These are phyloP conservation scores for Trichomonas gallinae DNA, from an alignment of 208 protist species.

Conservation along the genomic window DNA sequence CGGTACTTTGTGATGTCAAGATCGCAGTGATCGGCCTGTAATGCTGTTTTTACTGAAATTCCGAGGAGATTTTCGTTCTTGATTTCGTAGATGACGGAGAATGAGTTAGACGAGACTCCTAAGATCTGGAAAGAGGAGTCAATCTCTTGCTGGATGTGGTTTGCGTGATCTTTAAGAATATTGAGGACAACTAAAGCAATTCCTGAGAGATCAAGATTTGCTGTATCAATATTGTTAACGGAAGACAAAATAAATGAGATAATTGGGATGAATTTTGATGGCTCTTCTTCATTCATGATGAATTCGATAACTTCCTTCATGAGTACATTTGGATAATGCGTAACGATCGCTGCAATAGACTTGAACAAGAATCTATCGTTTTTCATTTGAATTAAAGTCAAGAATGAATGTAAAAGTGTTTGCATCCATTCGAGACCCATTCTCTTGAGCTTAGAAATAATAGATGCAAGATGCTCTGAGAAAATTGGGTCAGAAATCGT, in stretches of 20 bases:
- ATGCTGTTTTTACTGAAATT: neutral
- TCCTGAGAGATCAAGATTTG: neutral
- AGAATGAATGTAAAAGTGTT: neutral
- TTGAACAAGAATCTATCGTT: neutral
- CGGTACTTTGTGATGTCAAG: neutral
- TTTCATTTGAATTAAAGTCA: neutral
- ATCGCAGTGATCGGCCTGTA: too few species aligned
- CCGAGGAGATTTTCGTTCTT: neutral
- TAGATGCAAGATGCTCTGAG: neutral
- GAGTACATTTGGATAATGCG: neutral
- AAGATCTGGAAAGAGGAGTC: neutral
- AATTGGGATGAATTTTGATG: neutral
- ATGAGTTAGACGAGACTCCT: neutral
- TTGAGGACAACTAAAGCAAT: neutral
- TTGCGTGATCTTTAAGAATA: neutral
- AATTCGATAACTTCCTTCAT: neutral
- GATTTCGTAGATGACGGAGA: neutral
- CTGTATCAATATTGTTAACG: neutral
- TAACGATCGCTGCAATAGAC: neutral
- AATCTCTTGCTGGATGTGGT: neutral
- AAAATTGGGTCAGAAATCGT: constrained; percentile 6
- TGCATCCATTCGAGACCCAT: neutral
- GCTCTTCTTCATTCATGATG: neutral
- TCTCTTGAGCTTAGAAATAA: neutral
- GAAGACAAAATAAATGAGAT: neutral